Base-by-base conservation (phyloP, 2,329 filamentous ascomycete species). In the Ophiostoma montium region DNA sequence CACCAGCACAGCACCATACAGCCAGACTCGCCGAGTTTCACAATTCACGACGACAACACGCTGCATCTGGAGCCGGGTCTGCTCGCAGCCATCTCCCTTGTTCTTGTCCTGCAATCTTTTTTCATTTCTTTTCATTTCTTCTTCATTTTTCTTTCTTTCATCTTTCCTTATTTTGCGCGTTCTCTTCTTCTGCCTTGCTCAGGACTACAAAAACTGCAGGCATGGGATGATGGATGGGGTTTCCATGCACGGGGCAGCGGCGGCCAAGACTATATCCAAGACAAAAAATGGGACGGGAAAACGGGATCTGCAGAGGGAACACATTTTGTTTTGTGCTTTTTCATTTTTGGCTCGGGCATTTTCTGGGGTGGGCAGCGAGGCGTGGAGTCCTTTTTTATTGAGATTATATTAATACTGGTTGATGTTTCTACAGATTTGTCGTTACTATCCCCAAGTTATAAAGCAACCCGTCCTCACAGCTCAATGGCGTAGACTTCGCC, bases 341-440 rank as follows among this genome's bases (percentile, higher is more conserved):
- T 47, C 47, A 27, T 27, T 49, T 46, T 48, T 46, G 50, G 43
- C 47, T 52, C 39, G 16, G 50, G 47, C 21, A 7, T 46, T 21
- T 19, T 45, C 45, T 42, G 12, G 49, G 50, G 50, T 33, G 47
- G 46, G 50, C 35, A 54, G 54, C 51, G 54, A 45, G 51, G 54
- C 52, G 54, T 48, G 49, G 50, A 50, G 49, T 43, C 43, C 35
- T 46, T 45, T 46, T 31, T 49, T 46, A 27, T 27, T 27, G n/a
- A n/a, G n/a, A n/a, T n/a, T n/a, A n/a, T n/a, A n/a, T n/a, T n/a
- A n/a, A n/a, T n/a, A n/a, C n/a, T n/a, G n/a, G n/a, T n/a, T n/a
- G n/a, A n/a, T n/a, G n/a, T 38, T 12, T 18, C 13, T 1, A 5
- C 35, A 15, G 19, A n/a, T 2, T 13, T 35, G 4, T 15, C n/a